Base-by-base conservation (phyloP, 176 grass and related monocot species). In the Rhynchospora breviuscula region DNA sequence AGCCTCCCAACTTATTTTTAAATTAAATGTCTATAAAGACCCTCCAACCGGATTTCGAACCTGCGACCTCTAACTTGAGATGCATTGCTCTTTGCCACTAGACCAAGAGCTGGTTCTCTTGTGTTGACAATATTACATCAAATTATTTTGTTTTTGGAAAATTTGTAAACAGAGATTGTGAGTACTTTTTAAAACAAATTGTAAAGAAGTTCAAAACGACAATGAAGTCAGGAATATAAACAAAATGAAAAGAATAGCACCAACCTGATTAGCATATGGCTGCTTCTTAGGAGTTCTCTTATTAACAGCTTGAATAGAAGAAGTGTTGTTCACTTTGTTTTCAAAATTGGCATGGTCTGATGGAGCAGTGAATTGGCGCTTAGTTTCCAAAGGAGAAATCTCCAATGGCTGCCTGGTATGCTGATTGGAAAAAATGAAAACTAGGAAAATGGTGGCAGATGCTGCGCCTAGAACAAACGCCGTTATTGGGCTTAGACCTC, bases 401-500 rank as follows among this genome's bases (percentile, higher is more conserved):
- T 10, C 51, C 22, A 69, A 81, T 40, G 85, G 5, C 44, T 57
- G 63, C 5, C 65, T 67, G 5, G 80, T 47, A 56, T 85, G 67
- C 61, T 85, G 59, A 48, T 81, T 87, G 10, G 90, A 87, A 0
- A 88, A 46, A 62, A 86, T 35, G 56, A 88, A 52, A 76, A 91
- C 53, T 14, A 91, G 56, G 13, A 84, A 79, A 25, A 67, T 15
- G 1, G 84, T 88, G 9, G 87, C 84, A 26, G 63, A 43, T 45
- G 79, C 79, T 21, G 86, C 86, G 2, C 86, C 89, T n/a, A 91
- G 72, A 73, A 91, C 23, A 85, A 88, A 91, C 26, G 83, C 68
- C 64, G 80, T 17, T 63, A 64, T 19, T 23, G 81, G 80, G 53
- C 35, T 53, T 40, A 62, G 44, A 17, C 79, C 71, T n/a, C 77